Conservation (phyloP, 1,284 basidiomycete genomes). For the Lignosus rhinocerotis region DNA sequence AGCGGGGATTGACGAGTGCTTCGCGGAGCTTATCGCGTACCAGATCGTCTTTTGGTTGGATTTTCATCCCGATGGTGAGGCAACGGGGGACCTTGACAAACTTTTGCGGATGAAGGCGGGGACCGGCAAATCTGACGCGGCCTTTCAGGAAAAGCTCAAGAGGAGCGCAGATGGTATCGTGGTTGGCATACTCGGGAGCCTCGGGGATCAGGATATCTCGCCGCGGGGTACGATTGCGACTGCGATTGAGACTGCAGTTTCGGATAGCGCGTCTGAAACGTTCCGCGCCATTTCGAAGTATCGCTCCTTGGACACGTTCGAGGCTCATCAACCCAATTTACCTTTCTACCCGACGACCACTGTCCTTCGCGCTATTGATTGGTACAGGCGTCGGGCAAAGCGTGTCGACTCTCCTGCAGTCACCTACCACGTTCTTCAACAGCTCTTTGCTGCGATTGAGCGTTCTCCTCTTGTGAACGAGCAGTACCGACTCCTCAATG, state of each 20-base stretch:
- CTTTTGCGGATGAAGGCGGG: slow-evolving; percentile 39
- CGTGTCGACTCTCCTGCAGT: slow-evolving; percentile 48
- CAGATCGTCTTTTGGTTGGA: slow-evolving; percentile 53
- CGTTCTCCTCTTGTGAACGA: slow-evolving; percentile 82
- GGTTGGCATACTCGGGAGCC: slow-evolving; percentile 54
- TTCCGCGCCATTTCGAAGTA: slow-evolving; percentile 55
- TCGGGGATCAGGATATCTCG: slow-evolving; percentile 60
- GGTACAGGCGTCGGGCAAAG: slow-evolving; percentile 48
- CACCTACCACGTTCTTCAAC: slow-evolving; percentile 77
- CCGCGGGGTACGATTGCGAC: slow-evolving; percentile 46
- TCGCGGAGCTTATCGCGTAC: slow-evolving; percentile 72
- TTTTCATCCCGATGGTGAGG: slow-evolving; percentile 12
- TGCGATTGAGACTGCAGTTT: slow-evolving; percentile 41
- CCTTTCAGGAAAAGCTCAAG: slow-evolving; percentile 42
- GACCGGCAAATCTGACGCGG: slow-evolving; percentile 33
- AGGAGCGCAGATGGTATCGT: slow-evolving; percentile 57
- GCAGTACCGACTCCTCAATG: slow-evolving; percentile 76
- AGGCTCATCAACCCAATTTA: slow-evolving; percentile 60
- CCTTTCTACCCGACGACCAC: slow-evolving; percentile 53
- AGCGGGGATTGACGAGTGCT: slow-evolving; percentile 64
- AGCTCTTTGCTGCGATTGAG: slow-evolving; percentile 70
- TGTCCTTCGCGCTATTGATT: slow-evolving; percentile 58
- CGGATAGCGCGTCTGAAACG: slow-evolving; percentile 36
- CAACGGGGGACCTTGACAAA: slow-evolving; percentile 35
- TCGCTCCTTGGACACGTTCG: slow-evolving; percentile 48